phyloP scores from a whole-genome alignment of 2,329 filamentous ascomycete genomes.

The Aspergillus sp. region DNA sequence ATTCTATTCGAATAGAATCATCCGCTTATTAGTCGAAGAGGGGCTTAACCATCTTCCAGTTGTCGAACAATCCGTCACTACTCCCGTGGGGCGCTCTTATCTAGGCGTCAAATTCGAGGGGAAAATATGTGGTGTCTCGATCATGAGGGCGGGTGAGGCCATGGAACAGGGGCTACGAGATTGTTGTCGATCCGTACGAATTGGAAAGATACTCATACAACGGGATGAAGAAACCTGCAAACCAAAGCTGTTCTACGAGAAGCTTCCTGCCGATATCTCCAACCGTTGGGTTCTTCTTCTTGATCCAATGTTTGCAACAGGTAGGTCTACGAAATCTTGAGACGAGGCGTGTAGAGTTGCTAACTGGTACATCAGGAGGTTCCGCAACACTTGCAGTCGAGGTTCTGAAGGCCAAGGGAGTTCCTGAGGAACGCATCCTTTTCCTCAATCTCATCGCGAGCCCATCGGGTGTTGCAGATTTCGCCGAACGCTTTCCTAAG shows the following conservation, averaged over 20 bases:
- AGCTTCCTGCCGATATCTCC: slow-evolving; percentile 91
- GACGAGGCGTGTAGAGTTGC: neutral
- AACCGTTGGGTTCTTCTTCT: slow-evolving; percentile 90
- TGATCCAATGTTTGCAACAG: slow-evolving; percentile 99
- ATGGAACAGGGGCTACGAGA: slow-evolving; percentile 98
- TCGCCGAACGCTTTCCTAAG: slow-evolving; percentile 86
- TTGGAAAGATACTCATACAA: slow-evolving; percentile 98
- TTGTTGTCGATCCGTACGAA: slow-evolving; percentile 96
- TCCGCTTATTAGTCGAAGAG: slow-evolving; percentile 93
- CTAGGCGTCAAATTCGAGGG: slow-evolving; percentile 93
- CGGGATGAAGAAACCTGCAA: slow-evolving; percentile 91
- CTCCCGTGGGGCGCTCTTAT: slow-evolving; percentile 86
- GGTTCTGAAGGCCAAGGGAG: slow-evolving; percentile 84
- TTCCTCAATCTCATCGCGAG: slow-evolving; percentile 99
- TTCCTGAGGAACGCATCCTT: slow-evolving; percentile 91
- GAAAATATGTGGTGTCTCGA: slow-evolving; percentile 97
- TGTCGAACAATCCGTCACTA: slow-evolving; percentile 84
- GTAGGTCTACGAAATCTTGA: slow-evolving; percentile 50
- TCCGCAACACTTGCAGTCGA: slow-evolving; percentile 97
- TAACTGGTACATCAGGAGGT: slow-evolving; percentile 63
- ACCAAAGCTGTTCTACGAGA: slow-evolving; percentile 96
- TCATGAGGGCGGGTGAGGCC: slow-evolving; percentile 96
- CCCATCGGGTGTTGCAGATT: slow-evolving; percentile 86
- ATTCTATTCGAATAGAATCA: slow-evolving; percentile 98
- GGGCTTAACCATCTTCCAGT: slow-evolving; percentile 95